phyloP scores from a whole-genome alignment of 768 basidiomycete species.

The Strobilomyces dryophilus region DNA sequence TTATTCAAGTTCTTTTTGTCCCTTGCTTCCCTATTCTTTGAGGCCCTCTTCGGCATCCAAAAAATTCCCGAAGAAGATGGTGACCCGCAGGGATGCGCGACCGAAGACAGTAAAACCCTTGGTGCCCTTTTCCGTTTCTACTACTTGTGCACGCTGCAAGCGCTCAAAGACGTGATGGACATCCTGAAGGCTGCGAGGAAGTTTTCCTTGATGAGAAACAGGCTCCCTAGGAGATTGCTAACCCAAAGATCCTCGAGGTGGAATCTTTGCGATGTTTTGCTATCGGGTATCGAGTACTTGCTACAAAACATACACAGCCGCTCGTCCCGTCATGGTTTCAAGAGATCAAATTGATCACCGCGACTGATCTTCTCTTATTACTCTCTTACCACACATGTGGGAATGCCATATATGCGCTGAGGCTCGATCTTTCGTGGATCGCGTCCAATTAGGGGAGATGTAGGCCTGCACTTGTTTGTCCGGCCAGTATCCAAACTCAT shows the following conservation, averaged over 20 bases:
- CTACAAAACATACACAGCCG: slow-evolving; percentile 20
- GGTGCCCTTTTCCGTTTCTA: slow-evolving; percentile 11
- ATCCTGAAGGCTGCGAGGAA: slow-evolving; percentile 16
- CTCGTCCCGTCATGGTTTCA: slow-evolving; percentile 16
- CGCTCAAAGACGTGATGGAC: background rate
- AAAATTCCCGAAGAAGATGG: slow-evolving; percentile 9
- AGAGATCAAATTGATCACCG: slow-evolving; percentile 22
- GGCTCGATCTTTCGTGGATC: slow-evolving; percentile 3
- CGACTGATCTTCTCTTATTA: slow-evolving; percentile 22
- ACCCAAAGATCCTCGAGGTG: slow-evolving; percentile 15
- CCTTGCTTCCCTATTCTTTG: slow-evolving; percentile 28
- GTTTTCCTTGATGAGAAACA: slow-evolving; percentile 13
- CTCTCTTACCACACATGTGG: slow-evolving; percentile 21
- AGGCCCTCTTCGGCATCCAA: slow-evolving; percentile 30
- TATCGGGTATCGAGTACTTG: too few relatives aligned
- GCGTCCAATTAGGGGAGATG: slow-evolving; percentile 8
- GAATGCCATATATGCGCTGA: slow-evolving; percentile 4
- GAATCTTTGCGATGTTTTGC: slow-evolving; percentile 8
- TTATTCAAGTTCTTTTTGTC: slow-evolving; percentile 27
- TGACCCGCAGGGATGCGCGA: background rate
- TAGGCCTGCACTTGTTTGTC: background rate
- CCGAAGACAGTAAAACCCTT: slow-evolving; percentile 9
- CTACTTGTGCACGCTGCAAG: slow-evolving; percentile 11
- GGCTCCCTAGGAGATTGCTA: slow-evolving; percentile 2
- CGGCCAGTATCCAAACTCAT: too few relatives aligned